Evolutionary conservation across 2,329 filamentous ascomycete genomes (phyloP).

Genomic region (Aspergillus eucalypticola): DNA sequence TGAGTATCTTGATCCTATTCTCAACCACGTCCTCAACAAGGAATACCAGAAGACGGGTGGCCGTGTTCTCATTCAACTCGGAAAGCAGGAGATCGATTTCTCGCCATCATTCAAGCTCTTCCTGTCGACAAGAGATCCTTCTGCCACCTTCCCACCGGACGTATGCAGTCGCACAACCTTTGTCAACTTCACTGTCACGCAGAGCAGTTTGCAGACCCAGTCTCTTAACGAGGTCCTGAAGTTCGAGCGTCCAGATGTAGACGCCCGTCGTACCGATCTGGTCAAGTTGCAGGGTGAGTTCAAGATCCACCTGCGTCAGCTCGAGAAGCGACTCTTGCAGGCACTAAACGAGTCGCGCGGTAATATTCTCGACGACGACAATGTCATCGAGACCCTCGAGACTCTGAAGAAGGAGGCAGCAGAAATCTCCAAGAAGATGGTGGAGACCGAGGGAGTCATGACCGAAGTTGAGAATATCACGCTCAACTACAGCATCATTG

Average conservation of each 20-base stretch:
- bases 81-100: slow-evolving; percentile 98
- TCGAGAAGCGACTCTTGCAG: slow-evolving; percentile 91
- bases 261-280: slow-evolving; percentile 92
- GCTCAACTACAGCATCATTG: slow-evolving; percentile 88
- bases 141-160: slow-evolving; percentile 90
- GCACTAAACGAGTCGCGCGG: slow-evolving; percentile 96
- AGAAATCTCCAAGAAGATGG: slow-evolving; percentile 94
- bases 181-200: slow-evolving; percentile 98
- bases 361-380: slow-evolving; percentile 97
- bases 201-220: slow-evolving; percentile 97
- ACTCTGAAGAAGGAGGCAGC: slow-evolving; percentile 96
- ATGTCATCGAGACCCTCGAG: slow-evolving; percentile 96
- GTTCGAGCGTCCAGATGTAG: slow-evolving; percentile 94
- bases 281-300: slow-evolving; percentile 99
- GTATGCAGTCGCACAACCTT: slow-evolving; percentile 98
- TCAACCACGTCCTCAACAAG: slow-evolving; percentile 98
- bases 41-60: slow-evolving; percentile 98
- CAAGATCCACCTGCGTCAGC: slow-evolving; percentile 92
- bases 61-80: slow-evolving; percentile 95
- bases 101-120: slow-evolving; percentile 95
- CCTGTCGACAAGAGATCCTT: slow-evolving; percentile 92
- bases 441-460: slow-evolving; percentile 97
- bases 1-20: slow-evolving; percentile 92
- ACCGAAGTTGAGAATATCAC: slow-evolving; percentile 96
- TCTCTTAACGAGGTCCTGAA: slow-evolving; percentile 97